phyloP scores from a whole-genome alignment of 805 yeast genomes.

The Sugiyamaella boreocaroliniensis region DNA sequence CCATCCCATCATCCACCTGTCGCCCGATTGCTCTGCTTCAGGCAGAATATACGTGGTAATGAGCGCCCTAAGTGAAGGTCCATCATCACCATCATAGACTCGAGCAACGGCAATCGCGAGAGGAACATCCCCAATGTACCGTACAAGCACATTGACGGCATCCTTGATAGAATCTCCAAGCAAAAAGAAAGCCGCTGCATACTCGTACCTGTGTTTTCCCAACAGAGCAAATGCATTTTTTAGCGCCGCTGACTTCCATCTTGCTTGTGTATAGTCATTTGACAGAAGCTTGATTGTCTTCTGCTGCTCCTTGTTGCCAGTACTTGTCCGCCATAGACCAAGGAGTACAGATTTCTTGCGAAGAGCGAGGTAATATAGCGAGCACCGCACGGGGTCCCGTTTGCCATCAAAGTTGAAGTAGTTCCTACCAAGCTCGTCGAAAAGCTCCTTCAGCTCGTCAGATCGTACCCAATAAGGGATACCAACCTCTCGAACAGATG shows the following conservation, averaged over 20 bases:
- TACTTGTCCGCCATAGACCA: constrained; percentile 76
- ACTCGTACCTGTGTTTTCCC: constrained; percentile 78
- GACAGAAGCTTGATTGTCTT: constrained; percentile 72
- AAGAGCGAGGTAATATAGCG: constrained; percentile 72
- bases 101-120: constrained; percentile 79
- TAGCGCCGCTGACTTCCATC: constrained; percentile 85
- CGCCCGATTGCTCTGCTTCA: constrained; percentile 51
- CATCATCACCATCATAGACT: constrained; percentile 57
- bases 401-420: constrained; percentile 53
- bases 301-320: constrained; percentile 70
- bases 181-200: constrained; percentile 85
- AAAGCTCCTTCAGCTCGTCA: constrained; percentile 40
- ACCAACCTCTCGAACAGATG: constrained; percentile 50
- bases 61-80: constrained; percentile 45
- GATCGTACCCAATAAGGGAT: constrained; percentile 63
- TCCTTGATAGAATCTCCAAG: constrained; percentile 72
- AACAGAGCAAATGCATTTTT: constrained; percentile 88
- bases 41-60: constrained; percentile 50
- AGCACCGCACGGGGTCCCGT: constrained; percentile 67
- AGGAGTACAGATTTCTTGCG: constrained; percentile 66
- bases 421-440: constrained; percentile 67
- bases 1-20: constrained; percentile 80
- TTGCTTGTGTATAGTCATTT: constrained; percentile 63
- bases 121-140: constrained; percentile 58
- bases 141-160: constrained; percentile 65